Evolutionary conservation across 176 grass and related monocot genomes (phyloP).

Genomic region (Alloteropsis semialata): DNA sequence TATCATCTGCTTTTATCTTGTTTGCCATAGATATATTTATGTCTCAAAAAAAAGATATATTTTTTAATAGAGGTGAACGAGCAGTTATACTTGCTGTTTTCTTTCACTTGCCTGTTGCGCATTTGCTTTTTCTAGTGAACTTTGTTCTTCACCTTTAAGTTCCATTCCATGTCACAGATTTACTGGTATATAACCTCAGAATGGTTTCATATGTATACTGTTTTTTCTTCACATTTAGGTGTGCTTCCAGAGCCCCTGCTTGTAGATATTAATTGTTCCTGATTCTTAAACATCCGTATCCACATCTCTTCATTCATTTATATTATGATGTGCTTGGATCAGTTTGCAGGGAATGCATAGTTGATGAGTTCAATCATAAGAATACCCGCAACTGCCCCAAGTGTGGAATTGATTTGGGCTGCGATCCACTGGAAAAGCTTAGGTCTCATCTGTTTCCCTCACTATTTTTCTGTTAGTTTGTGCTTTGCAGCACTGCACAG

Average conservation of each 20-base stretch:
- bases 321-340: background rate
- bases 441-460: background rate
- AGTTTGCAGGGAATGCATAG: constrained; percentile 54
- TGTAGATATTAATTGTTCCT: background rate
- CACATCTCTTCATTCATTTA: background rate
- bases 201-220: too few species aligned
- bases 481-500: background rate
- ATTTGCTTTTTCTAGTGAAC: too few species aligned
- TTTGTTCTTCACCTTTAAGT: too few species aligned
- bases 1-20: too few species aligned
- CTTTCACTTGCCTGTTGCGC: too few species aligned
- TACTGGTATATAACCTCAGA: too few species aligned
- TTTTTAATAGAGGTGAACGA: too few species aligned
- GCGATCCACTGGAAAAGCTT: constrained; percentile 12
- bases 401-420: constrained; percentile 36
- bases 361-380: constrained; percentile 24
- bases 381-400: constrained; percentile 25
- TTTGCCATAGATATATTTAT: too few species aligned
- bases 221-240: background rate
- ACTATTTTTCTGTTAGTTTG: background rate
- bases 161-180: too few species aligned
- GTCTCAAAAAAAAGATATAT: too few species aligned
- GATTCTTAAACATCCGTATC: background rate
- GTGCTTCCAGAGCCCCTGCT: too few species aligned
- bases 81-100: too few species aligned